These are phyloP conservation scores for Candida neerlandica DNA, from an alignment of 1,139 yeast genomes.

Conservation along the genomic window DNA sequence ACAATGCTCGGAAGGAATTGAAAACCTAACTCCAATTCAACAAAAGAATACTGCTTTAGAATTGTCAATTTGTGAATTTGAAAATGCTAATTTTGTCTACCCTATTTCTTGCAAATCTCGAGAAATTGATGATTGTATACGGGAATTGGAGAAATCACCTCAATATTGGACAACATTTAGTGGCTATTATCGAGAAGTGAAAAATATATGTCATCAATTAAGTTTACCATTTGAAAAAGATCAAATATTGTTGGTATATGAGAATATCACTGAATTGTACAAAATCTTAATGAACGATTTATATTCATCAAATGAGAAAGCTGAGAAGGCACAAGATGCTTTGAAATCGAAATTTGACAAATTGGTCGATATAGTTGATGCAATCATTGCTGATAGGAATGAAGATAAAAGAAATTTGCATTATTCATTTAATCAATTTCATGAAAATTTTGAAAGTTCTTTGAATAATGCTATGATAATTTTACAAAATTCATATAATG, in stretches of 20 bases:
- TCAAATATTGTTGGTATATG: constrained; percentile 46
- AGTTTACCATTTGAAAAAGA: constrained; percentile 56
- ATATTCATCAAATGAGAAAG: constrained; percentile 15
- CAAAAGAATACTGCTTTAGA: constrained; percentile 48
- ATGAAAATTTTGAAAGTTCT: constrained; percentile 18
- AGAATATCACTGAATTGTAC: constrained; percentile 46
- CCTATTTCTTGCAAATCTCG: constrained; percentile 33
- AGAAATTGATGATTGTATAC: constrained; percentile 37
- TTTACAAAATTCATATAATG: constrained; percentile 13
- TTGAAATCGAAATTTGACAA: constrained; percentile 22
- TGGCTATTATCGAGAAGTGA: constrained; percentile 55
- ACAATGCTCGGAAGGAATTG: constrained; percentile 36
- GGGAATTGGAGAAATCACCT: constrained; percentile 41
- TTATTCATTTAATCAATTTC: constrained; percentile 15
- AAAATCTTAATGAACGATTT: constrained; percentile 23
- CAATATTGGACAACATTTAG: constrained; percentile 66
- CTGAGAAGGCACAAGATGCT: constrained; percentile 15
- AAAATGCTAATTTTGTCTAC: constrained; percentile 39
- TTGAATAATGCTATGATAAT: constrained; percentile 15
- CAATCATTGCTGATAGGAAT: constrained; percentile 12
- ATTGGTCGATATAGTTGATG: constrained; percentile 14
- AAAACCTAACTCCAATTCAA: constrained; percentile 27
- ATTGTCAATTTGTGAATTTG: constrained; percentile 58
- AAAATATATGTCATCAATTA: constrained; percentile 51
- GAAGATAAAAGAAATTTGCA: constrained; percentile 13